Conservation (phyloP, 2,329 filamentous ascomycete genomes). For the Periglandula ipomoeae region DNA sequence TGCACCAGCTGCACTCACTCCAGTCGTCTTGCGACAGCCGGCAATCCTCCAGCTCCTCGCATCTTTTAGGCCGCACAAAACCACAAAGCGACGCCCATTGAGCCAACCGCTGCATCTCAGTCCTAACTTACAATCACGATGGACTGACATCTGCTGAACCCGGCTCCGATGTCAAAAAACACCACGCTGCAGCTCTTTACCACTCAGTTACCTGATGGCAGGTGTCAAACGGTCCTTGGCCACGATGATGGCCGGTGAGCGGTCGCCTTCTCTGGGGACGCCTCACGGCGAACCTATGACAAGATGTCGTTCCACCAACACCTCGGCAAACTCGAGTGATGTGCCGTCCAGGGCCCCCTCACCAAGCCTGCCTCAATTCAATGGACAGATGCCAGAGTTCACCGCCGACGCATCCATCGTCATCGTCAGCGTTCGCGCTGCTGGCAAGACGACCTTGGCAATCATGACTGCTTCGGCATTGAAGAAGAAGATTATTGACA, state of each 20-base stretch:
- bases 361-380: conserved; percentile 16
- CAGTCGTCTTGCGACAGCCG: too few species aligned
- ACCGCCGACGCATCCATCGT: conserved; percentile 59
- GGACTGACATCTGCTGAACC: background rate
- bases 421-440: conserved; percentile 62
- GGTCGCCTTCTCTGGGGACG: conserved; percentile 8
- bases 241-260: conserved; percentile 23
- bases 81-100: background rate
- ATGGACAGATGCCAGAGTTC: conserved; percentile 32
- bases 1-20: too few species aligned
- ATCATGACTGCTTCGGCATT: conserved; percentile 67
- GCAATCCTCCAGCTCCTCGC: too few species aligned
- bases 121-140: background rate
- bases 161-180: too few species aligned
- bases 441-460: conserved; percentile 67
- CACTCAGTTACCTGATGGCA: conserved; percentile 17
- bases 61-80: background rate
- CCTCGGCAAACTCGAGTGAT: background rate
- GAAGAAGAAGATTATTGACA: conserved; percentile 58
- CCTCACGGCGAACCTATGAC: background rate
- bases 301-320: background rate
- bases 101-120: background rate
- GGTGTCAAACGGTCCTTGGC: conserved; percentile 32
- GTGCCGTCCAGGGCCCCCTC: conserved; percentile 15
- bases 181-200: too few species aligned